These are phyloP conservation scores for Cyberlindnera xishuangbannaensis DNA, from an alignment of 805 yeast genomes.

Conservation along the genomic window DNA sequence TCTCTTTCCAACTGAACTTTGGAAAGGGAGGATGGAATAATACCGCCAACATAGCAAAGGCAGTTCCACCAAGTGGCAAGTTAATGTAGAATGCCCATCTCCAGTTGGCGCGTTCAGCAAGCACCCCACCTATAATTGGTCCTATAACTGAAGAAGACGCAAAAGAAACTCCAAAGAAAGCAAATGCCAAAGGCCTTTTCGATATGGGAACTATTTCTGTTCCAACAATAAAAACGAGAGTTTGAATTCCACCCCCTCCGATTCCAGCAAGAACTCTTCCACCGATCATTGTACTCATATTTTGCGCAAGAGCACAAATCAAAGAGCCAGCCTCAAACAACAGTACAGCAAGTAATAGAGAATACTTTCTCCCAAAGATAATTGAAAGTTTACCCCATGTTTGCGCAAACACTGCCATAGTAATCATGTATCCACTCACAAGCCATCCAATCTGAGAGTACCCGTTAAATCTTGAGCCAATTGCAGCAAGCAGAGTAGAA, in stretches of 20 bases:
- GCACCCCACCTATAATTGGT: slow-evolving; percentile 63
- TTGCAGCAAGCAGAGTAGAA: slow-evolving; percentile 41
- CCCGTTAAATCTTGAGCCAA: slow-evolving; percentile 42
- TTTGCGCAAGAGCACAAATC: slow-evolving; percentile 45
- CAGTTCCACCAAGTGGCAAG: slow-evolving; percentile 56
- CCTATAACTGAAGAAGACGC: slow-evolving; percentile 52
- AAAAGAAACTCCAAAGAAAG: slow-evolving; percentile 28
- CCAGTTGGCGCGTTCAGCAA: slow-evolving; percentile 55
- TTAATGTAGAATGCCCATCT: slow-evolving; percentile 73
- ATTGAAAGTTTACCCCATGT: slow-evolving; percentile 46
- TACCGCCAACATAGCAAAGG: slow-evolving; percentile 32
- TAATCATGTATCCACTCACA: slow-evolving; percentile 46
- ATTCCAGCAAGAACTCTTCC: slow-evolving; percentile 67
- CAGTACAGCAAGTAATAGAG: slow-evolving; percentile 39
- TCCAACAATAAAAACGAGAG: slow-evolving; percentile 48
- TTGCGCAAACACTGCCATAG: slow-evolving; percentile 46
- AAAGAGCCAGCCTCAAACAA: slow-evolving; percentile 60
- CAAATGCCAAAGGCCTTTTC: slow-evolving; percentile 16
- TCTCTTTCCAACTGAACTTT: slow-evolving; percentile 30
- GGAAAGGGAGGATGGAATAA: slow-evolving; percentile 45
- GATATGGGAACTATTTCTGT: slow-evolving; percentile 40
- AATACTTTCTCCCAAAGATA: slow-evolving; percentile 32
- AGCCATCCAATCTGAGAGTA: slow-evolving; percentile 55
- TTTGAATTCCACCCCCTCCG: slow-evolving; percentile 31
- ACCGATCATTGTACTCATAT: slow-evolving; percentile 57